Evolutionary conservation across 371 early-diverging fungal species (phyloP), one percentile per base, ranked within the genome.

Genomic region (Mortierella sp.): DNA sequence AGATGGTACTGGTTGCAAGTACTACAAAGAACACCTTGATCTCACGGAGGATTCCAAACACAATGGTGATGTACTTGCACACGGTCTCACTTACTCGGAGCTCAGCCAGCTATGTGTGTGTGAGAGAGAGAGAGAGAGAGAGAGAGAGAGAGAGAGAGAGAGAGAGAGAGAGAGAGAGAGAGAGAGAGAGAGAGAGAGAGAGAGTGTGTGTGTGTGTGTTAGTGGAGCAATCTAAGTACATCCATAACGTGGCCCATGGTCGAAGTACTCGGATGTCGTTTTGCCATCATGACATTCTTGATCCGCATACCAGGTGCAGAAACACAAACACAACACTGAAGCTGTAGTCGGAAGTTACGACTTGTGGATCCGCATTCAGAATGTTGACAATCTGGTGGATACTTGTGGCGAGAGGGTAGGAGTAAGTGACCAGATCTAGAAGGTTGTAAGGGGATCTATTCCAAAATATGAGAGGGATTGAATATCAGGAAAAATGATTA

Each of bases 231-330:
- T n/a, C n/a, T n/a, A n/a, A n/a, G n/a, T n/a, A n/a, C n/a, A n/a
- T n/a, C n/a, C n/a, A n/a, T n/a, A n/a, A n/a, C 9, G 37, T 37
- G 37, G 37, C 37, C 9, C 37, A 37, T n/a, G n/a, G n/a, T n/a
- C n/a, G n/a, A n/a, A n/a, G n/a, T n/a, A n/a, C n/a, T n/a, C n/a
- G n/a, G n/a, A n/a, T n/a, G n/a, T n/a, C n/a, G n/a, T n/a, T 9
- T 37, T 9, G 3, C 3, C 37, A 3, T 9, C 37, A 5, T 3
- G 37, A 3, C 9, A 9, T 37, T 37, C 37, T 37, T 9, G 37
- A 37, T 37, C 9, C n/a, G 65, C 72, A 25, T 50, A 72, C 72
- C 57, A 66, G 23, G 56, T 72, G 72, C 9, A 72, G 56, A 43
- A 57, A 57, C n/a, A 72, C 51, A 26, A 72, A 62, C 7, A 72